These are phyloP conservation scores for Boletus tomentosulus DNA, from an alignment of 768 basidiomycete species.

Conservation along the genomic window DNA sequence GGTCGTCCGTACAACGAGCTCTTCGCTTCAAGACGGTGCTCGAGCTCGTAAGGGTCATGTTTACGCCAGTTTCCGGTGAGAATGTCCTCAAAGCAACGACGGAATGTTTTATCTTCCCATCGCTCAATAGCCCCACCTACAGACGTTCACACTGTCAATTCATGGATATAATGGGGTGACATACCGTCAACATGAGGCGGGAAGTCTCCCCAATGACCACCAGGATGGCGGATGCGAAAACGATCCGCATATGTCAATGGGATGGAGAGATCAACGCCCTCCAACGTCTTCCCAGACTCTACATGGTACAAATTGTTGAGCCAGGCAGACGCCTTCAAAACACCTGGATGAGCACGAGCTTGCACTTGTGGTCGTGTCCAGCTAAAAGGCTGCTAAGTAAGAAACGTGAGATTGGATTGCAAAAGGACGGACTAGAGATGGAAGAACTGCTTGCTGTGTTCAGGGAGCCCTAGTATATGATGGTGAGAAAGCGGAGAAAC, in stretches of 20 bases:
- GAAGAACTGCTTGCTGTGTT: constrained; percentile 66
- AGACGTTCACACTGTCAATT: neutral
- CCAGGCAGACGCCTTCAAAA: constrained; percentile 53
- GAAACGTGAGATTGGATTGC: neutral
- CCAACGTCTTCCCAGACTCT: constrained; percentile 33
- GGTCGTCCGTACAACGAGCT: constrained; percentile 60
- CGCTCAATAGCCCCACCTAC: constrained; percentile 71
- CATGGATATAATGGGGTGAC: constrained; percentile 21
- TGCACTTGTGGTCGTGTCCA: constrained; percentile 57
- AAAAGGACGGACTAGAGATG: constrained; percentile 54
- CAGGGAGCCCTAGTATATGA: constrained; percentile 46
- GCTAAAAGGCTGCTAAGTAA: constrained; percentile 20
- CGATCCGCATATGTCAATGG: constrained; percentile 71
- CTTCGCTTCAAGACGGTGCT: constrained; percentile 54
- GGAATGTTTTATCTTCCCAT: constrained; percentile 61
- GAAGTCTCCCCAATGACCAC: constrained; percentile 53
- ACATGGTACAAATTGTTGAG: constrained; percentile 61
- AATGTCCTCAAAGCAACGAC: constrained; percentile 58
- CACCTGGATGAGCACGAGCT: constrained; percentile 64
- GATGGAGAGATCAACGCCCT: constrained; percentile 56
- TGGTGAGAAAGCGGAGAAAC: neutral
- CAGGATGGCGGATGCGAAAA: constrained; percentile 70
- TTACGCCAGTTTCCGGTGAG: constrained; percentile 56
- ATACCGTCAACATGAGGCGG: constrained; percentile 52
- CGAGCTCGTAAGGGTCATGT: constrained; percentile 66